phyloP scores from a whole-genome alignment of 768 basidiomycete genomes.

The Russula emetica region DNA sequence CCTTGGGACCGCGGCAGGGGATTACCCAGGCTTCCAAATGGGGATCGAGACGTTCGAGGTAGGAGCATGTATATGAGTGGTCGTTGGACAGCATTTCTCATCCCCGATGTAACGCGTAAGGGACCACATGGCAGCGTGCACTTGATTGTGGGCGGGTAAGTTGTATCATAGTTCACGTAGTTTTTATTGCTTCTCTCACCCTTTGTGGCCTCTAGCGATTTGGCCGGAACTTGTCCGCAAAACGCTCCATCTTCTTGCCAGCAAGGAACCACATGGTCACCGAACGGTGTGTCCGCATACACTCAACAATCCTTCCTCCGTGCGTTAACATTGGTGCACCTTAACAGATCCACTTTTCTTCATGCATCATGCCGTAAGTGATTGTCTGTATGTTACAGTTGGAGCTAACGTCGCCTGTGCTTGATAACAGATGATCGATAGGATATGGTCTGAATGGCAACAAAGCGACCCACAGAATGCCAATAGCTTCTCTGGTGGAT shows the following conservation, averaged over 20 bases:
- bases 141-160: slow-evolving; percentile 35
- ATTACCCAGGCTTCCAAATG: slow-evolving; percentile 35
- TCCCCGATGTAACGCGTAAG: slow-evolving; percentile 21
- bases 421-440: slow-evolving; percentile 36
- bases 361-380: slow-evolving; percentile 36
- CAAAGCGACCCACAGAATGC: slow-evolving; percentile 29
- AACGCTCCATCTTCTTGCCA: slow-evolving; percentile 31
- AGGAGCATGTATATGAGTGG: background rate
- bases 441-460: slow-evolving; percentile 40
- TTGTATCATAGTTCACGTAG: background rate
- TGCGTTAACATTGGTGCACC: background rate
- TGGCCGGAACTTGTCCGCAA: slow-evolving; percentile 33
- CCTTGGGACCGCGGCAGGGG: slow-evolving; percentile 32
- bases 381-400: background rate
- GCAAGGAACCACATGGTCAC: slow-evolving; percentile 32
- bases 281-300: slow-evolving; percentile 32
- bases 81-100: background rate
- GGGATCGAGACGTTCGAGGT: slow-evolving; percentile 34
- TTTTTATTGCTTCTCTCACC: background rate
- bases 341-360: slow-evolving; percentile 36
- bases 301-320: background rate
- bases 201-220: slow-evolving; percentile 29
- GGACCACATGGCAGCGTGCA: slow-evolving; percentile 38
- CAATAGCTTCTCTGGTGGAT: slow-evolving; percentile 35
- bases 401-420: background rate